Evolutionary conservation across 176 grass and related monocot genomes (phyloP), one percentile per base, ranked within the genome.

Genomic region (Leersia perrieri): DNA sequence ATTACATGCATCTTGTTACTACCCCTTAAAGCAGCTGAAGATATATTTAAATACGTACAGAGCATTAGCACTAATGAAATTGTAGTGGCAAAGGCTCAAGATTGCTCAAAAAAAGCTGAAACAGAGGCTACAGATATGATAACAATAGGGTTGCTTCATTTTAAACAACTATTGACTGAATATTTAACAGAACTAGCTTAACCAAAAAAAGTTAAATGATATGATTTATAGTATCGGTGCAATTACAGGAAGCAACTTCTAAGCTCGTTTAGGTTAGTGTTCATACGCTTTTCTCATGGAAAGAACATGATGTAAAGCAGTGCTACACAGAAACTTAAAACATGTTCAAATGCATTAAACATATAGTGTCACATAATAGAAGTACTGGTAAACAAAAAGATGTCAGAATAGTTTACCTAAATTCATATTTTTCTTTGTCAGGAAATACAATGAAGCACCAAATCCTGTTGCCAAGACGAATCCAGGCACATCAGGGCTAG

Each of bases 351-450:
- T 70, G 36, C 11, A 12, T 28, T 31, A 51, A 51, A 53, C 49
- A 53, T 55, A 55, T 65, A 66, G 5, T 28, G 79, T 49, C 1
- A 18, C 55, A 75, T 44, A 84, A 60, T 15, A 74, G 60, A 73
- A 51, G 47, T 58, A 25, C 3, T 41, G 33, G 39, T 13, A 11
- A 66, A 30, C 15, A 47, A 70, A 71, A 28, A 25, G 53, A 22
- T 67, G 30, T 18, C 18, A 20, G 53, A 74, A 41, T 5, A 61
- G 69, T 33, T 86, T 91, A 95, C 93, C 91, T 96, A 99, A 85
- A 68, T 88, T 89, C 61, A 93, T 82, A 34, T 91, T 95, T 84
- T 99, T 99, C 89, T 99, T 99, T 31, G 91, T 87, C 60, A 99
- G 70, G 68, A 99, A 95, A 75, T 99, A 99, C 73, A 99, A 80